phyloP scores from a whole-genome alignment of 1,284 basidiomycete genomes.

The Gastroboletus turbinatus region DNA sequence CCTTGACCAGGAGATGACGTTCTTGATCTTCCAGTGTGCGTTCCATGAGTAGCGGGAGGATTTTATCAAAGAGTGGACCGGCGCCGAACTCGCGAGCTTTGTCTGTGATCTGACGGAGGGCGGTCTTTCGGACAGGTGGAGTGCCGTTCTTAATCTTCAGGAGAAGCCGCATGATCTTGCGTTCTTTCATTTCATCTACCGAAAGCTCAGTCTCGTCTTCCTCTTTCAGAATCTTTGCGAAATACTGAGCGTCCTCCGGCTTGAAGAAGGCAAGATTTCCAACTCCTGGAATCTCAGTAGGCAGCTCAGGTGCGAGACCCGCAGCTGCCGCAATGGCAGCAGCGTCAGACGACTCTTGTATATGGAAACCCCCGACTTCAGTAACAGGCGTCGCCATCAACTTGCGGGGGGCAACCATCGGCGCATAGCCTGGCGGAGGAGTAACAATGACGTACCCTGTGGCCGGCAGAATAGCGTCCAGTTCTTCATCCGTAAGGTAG shows the following conservation, averaged over 20 bases:
- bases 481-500: slow-evolving; percentile 93
- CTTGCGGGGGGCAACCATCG: slow-evolving; percentile 77
- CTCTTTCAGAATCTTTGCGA: slow-evolving; percentile 93
- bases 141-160: slow-evolving; percentile 99
- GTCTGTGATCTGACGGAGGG: slow-evolving; percentile 98
- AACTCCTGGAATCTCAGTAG: slow-evolving; percentile 98
- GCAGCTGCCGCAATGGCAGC: slow-evolving; percentile 84
- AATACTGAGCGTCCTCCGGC: slow-evolving; percentile 96
- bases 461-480: slow-evolving; percentile 86
- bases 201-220: slow-evolving; percentile 94
- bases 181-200: slow-evolving; percentile 98
- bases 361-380: slow-evolving; percentile 87
- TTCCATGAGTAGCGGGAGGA: slow-evolving; percentile 98
- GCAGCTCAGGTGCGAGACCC: slow-evolving; percentile 89
- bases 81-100: slow-evolving; percentile 98
- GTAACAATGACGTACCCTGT: slow-evolving; percentile 90
- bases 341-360: slow-evolving; percentile 91
- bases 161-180: slow-evolving; percentile 99
- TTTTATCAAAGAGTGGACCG: slow-evolving; percentile 99
- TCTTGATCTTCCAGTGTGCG: slow-evolving; percentile 98
- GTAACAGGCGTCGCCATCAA: slow-evolving; percentile 73
- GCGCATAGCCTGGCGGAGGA: slow-evolving; percentile 92
- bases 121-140: slow-evolving; percentile 96
- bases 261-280: slow-evolving; percentile 98
- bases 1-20: slow-evolving; percentile 97